phyloP scores from a whole-genome alignment of 345 rosid genomes.

The Dipteronia sinensis region DNA sequence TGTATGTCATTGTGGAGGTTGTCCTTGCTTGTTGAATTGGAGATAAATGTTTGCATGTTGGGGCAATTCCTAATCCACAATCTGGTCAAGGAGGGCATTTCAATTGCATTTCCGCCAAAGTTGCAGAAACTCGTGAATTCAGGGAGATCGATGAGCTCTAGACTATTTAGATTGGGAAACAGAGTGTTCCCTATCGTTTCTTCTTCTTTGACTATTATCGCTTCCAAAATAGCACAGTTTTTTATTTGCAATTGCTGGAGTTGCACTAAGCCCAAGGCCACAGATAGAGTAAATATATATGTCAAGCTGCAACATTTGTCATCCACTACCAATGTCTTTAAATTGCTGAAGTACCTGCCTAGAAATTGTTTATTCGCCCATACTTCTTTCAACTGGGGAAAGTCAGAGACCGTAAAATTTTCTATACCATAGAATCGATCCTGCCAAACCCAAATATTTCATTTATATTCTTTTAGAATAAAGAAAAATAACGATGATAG shows the following conservation, averaged over 20 bases:
- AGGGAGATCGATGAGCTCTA: too few relatives aligned
- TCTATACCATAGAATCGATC: neutral
- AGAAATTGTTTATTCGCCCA: constrained; percentile 2
- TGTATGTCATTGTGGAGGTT: too few relatives aligned
- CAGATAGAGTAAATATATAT: neutral
- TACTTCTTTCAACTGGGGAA: constrained; percentile 17
- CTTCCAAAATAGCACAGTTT: neutral
- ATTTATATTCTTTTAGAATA: too few relatives aligned
- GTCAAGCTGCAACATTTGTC: neutral
- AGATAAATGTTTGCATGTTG: neutral
- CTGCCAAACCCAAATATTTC: neutral
- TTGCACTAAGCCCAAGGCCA: neutral
- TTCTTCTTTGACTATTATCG: neutral
- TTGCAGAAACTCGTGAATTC: neutral
- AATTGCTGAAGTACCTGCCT: neutral
- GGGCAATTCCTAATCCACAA: neutral
- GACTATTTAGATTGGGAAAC: too few relatives aligned
- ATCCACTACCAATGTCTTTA: neutral
- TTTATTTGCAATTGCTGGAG: too few relatives aligned
- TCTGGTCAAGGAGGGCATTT: neutral
- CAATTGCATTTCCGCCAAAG: neutral
- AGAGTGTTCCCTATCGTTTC: too few relatives aligned
- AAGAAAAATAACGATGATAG: too few relatives aligned
- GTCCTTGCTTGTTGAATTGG: neutral
- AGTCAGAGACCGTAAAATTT: neutral